These are phyloP conservation scores for Amanita molliuscula DNA, from an alignment of 768 basidiomycete species.

Conservation along the genomic window DNA sequence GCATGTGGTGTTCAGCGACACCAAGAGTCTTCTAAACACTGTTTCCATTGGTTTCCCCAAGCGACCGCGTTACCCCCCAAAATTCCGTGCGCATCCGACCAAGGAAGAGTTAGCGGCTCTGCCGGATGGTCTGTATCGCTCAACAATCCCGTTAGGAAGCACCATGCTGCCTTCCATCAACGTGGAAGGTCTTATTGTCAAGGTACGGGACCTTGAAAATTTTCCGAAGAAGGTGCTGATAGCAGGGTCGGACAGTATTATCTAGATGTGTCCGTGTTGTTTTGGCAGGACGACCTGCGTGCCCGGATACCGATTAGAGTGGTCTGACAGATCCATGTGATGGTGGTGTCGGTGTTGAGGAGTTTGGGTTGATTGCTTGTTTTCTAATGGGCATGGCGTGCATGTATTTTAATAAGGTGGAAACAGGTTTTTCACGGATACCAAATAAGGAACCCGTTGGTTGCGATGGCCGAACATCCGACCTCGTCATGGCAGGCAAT, in stretches of 20 bases:
- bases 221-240: slow-evolving; percentile 7
- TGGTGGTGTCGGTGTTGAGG: background rate
- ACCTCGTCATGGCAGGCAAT: slow-evolving; percentile 86
- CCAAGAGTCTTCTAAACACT: slow-evolving; percentile 34
- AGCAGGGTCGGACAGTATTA: slow-evolving; percentile 44
- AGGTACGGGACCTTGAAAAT: slow-evolving; percentile 33
- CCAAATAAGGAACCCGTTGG: slow-evolving; percentile 2
- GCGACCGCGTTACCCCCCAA: slow-evolving; percentile 39
- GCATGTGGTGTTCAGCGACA: slow-evolving; percentile 28
- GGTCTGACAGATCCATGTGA: background rate
- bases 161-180: slow-evolving; percentile 57
- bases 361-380: too few species aligned
- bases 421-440: slow-evolving; percentile 3
- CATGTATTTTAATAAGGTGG: too few species aligned
- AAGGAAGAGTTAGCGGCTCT: slow-evolving; percentile 35
- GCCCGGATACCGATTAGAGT: slow-evolving; percentile 48
- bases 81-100: slow-evolving; percentile 30
- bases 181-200: slow-evolving; percentile 57
- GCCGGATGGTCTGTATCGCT: slow-evolving; percentile 62
- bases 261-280: slow-evolving; percentile 57
- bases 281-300: slow-evolving; percentile 52
- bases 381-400: too few species aligned
- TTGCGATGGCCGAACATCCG: slow-evolving; percentile 51
- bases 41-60: slow-evolving; percentile 65
- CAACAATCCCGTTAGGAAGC: slow-evolving; percentile 41